Percentiles rank a stretch among this genome's conserved stretches.
Evolutionary conservation across 2,329 filamentous ascomycete species (phyloP).

Genomic region (Xylariales sp.): DNA sequence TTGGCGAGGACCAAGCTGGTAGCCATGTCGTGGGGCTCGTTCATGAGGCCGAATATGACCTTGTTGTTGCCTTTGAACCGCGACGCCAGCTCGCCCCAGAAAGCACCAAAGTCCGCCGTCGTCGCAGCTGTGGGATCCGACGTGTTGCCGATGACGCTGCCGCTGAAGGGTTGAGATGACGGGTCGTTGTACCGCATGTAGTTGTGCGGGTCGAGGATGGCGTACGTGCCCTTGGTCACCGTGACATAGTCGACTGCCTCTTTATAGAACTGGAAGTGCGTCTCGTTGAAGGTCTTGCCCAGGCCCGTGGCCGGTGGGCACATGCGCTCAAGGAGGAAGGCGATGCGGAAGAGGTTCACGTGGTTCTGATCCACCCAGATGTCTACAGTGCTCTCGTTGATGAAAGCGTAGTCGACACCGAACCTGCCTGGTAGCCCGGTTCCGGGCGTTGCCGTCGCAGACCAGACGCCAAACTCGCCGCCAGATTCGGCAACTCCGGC

Average conservation of each 20-base stretch:
- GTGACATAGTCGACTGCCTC: slow-evolving; percentile 47
- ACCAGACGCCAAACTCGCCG: slow-evolving; percentile 42
- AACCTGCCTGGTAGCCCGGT: slow-evolving; percentile 44
- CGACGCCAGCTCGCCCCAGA: slow-evolving; percentile 43
- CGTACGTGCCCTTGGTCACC: slow-evolving; percentile 37
- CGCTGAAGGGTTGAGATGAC: slow-evolving; percentile 39
- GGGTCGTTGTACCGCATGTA: slow-evolving; percentile 52
- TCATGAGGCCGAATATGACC: slow-evolving; percentile 47
- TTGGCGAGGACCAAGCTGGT: slow-evolving; percentile 39
- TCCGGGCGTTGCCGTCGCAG: slow-evolving; percentile 26
- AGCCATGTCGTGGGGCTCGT: slow-evolving; percentile 47
- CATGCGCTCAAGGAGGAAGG: slow-evolving; percentile 48
- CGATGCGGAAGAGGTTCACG: slow-evolving; percentile 43
- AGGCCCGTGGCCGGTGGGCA: slow-evolving; percentile 40
- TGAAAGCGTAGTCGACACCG: slow-evolving; percentile 46
- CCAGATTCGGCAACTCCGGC: slow-evolving; percentile 42
- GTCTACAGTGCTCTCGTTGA: slow-evolving; percentile 38
- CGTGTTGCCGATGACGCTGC: slow-evolving; percentile 43
- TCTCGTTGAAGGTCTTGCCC: slow-evolving; percentile 45
- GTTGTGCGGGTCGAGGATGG: slow-evolving; percentile 47
- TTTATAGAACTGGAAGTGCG: slow-evolving; percentile 40
- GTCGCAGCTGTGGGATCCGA: slow-evolving; percentile 39
- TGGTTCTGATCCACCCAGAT: slow-evolving; percentile 41
- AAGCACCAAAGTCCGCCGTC: slow-evolving; percentile 40
- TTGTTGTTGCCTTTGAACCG: slow-evolving; percentile 41